phyloP scores from a whole-genome alignment of 2,329 filamentous ascomycete genomes.

The Colletotrichum destructivum region DNA sequence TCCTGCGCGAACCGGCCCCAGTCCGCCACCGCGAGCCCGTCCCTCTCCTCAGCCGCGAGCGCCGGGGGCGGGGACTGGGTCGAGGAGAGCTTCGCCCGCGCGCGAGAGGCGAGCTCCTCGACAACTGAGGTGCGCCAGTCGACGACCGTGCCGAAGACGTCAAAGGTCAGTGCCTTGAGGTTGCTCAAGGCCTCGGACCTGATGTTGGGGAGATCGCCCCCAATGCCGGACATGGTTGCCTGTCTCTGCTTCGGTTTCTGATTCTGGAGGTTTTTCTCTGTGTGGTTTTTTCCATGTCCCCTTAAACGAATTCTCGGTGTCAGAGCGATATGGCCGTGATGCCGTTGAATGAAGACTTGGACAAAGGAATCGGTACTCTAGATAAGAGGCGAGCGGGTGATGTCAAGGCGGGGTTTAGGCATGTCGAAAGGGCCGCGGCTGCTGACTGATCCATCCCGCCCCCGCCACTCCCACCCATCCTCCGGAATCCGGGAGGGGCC shows the following conservation, averaged over 20 bases:
- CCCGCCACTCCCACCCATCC: slow-evolving; percentile 4
- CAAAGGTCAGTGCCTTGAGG: slow-evolving; percentile 77
- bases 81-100: slow-evolving; percentile 63
- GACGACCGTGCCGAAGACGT: slow-evolving; percentile 86
- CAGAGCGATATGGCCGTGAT: no score
- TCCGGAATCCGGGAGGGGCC: slow-evolving; percentile 11
- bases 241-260: no score
- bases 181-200: slow-evolving; percentile 14
- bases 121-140: slow-evolving; percentile 82
- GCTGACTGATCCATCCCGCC: slow-evolving; percentile 19
- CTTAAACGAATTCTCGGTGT: no score
- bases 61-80: slow-evolving; percentile 59
- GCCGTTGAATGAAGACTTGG: no score
- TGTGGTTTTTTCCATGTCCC: background rate
- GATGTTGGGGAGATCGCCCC: slow-evolving; percentile 8
- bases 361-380: no score
- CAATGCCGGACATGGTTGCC: slow-evolving; percentile 46
- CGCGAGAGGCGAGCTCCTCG: slow-evolving; percentile 68
- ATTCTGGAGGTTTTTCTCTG: background rate
- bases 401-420: slow-evolving; percentile 14
- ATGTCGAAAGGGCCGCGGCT: background rate
- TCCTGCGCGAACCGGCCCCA: slow-evolving; percentile 78
- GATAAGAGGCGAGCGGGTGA: background rate
- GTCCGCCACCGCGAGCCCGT: slow-evolving; percentile 67
- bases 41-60: slow-evolving; percentile 58